A percentile compares a stretch with the other conserved stretches of the same genome.
These are phyloP conservation scores for Solanum microdontum DNA, from an alignment of 257 asterid species.

Conservation along the genomic window DNA sequence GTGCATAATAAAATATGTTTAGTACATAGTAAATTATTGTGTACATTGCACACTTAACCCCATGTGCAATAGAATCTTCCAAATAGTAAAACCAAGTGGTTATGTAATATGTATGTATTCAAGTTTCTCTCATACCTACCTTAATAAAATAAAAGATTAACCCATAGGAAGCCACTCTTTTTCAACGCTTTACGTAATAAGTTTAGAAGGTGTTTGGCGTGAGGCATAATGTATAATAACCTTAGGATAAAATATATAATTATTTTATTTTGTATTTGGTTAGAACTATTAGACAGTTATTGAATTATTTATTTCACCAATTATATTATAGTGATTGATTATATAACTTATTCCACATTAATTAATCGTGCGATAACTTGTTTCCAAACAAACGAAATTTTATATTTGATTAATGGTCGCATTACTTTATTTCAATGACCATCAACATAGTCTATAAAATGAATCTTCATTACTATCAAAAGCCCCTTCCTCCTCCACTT, in stretches of 20 bases:
- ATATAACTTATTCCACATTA: too few species aligned
- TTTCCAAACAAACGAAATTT: background rate
- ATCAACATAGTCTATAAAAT: background rate
- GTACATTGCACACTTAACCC: background rate
- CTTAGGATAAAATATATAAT: too few species aligned
- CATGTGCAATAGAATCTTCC: background rate
- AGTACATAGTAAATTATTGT: background rate
- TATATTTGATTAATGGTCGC: background rate
- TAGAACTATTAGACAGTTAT: too few species aligned
- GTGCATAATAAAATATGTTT: background rate
- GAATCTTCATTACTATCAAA: background rate
- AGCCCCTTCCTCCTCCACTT: background rate
- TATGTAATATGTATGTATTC: background rate
- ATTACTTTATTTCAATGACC: background rate
- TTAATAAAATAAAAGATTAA: background rate
- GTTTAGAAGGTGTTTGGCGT: background rate
- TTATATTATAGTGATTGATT: too few species aligned
- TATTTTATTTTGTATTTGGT: too few species aligned
- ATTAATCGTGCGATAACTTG: fast-evolving
- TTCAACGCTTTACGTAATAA: background rate
- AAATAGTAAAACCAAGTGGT: background rate
- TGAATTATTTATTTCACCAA: too few species aligned
- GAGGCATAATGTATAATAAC: too few species aligned
- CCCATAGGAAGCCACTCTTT: background rate
- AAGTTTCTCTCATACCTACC: background rate